These are phyloP conservation scores for Microcera coccophila DNA, from an alignment of 2,329 filamentous ascomycete species.

Conservation along the genomic window DNA sequence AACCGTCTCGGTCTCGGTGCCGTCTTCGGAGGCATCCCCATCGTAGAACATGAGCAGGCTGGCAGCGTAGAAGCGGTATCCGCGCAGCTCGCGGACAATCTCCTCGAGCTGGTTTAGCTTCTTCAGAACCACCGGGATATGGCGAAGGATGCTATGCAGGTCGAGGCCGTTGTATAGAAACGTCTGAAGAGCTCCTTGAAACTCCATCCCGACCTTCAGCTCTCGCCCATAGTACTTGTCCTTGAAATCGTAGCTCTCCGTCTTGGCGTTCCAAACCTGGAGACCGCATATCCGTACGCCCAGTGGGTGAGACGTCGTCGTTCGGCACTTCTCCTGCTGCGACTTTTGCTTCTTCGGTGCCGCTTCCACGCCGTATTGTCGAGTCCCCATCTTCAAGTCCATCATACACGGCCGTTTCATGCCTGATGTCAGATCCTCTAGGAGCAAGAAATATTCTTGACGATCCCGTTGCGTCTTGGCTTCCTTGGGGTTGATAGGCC, in stretches of 20 bases:
- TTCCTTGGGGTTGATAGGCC: conserved; percentile 73
- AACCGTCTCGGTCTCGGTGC: conserved; percentile 45
- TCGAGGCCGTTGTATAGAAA: conserved; percentile 91
- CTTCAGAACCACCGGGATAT: conserved; percentile 81
- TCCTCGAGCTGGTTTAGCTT: conserved; percentile 80
- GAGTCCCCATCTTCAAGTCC: conserved; percentile 97
- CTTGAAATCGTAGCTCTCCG: conserved; percentile 85
- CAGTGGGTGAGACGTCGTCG: conserved; percentile 84
- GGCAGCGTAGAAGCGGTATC: conserved; percentile 93
- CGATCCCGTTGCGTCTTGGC: conserved; percentile 63
- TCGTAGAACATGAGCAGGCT: conserved; percentile 96
- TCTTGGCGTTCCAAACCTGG: conserved; percentile 88
- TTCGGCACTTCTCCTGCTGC: conserved; percentile 86
- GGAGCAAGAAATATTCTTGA: conserved; percentile 85
- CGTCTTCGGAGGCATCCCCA: conserved; percentile 61
- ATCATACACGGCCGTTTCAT: conserved; percentile 97
- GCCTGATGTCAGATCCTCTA: conserved; percentile 92
- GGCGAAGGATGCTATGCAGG: conserved; percentile 71
- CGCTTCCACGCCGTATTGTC: conserved; percentile 93
- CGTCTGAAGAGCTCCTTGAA: conserved; percentile 79
- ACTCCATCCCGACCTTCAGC: conserved; percentile 81
- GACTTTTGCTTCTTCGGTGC: conserved; percentile 88
- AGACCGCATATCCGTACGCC: conserved; percentile 93
- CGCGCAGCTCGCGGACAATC: conserved; percentile 73
- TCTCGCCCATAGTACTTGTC: conserved; percentile 96